Evolutionary conservation across 2,329 filamentous ascomycete species (phyloP).

Genomic region (Colletotrichum tamarilloi): DNA sequence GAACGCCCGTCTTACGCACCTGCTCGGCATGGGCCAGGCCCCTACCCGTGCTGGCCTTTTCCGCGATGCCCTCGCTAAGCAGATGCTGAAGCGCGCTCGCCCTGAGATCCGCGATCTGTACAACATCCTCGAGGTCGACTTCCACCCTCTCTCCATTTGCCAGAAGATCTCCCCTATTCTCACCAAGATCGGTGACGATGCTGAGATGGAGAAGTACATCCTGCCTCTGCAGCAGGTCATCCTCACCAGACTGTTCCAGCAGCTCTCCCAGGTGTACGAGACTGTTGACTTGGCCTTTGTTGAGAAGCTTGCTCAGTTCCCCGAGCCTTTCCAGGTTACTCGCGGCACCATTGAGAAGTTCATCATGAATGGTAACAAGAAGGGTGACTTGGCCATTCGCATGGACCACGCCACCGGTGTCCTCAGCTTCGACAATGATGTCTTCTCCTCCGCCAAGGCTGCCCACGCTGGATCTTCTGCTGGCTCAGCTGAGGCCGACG

Average conservation of each 20-base stretch:
- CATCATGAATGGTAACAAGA: slow-evolving; percentile 99
- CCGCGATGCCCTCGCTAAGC: slow-evolving; percentile 95
- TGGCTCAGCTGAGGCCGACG: slow-evolving; percentile 88
- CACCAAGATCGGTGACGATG: slow-evolving; percentile 89
- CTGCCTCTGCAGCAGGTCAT: slow-evolving; percentile 97
- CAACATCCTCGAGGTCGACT: slow-evolving; percentile 99
- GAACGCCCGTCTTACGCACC: slow-evolving; percentile 95
- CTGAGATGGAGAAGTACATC: slow-evolving; percentile 98
- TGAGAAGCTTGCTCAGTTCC: slow-evolving; percentile 92
- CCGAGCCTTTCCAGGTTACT: slow-evolving; percentile 93
- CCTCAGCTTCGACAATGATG: slow-evolving; percentile 96
- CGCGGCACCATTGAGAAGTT: slow-evolving; percentile 97
- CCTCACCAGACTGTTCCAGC: slow-evolving; percentile 97
- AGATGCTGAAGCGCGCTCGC: slow-evolving; percentile 89
- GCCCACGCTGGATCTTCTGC: slow-evolving; percentile 84
- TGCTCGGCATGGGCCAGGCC: slow-evolving; percentile 90
- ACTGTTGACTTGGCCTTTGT: slow-evolving; percentile 96
- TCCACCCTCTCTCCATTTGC: slow-evolving; percentile 98
- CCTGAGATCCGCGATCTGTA: slow-evolving; percentile 97
- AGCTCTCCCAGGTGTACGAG: slow-evolving; percentile 98
- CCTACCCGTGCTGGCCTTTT: slow-evolving; percentile 92
- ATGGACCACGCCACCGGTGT: slow-evolving; percentile 96
- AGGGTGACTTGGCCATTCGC: slow-evolving; percentile 95
- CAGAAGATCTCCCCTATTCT: slow-evolving; percentile 98
- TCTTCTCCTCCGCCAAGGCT: slow-evolving; percentile 97